A percentile compares a stretch with the other conserved stretches of the same genome.
These are phyloP conservation scores for Tylopilus balloui DNA, from an alignment of 768 basidiomycete species.

Conservation along the genomic window DNA sequence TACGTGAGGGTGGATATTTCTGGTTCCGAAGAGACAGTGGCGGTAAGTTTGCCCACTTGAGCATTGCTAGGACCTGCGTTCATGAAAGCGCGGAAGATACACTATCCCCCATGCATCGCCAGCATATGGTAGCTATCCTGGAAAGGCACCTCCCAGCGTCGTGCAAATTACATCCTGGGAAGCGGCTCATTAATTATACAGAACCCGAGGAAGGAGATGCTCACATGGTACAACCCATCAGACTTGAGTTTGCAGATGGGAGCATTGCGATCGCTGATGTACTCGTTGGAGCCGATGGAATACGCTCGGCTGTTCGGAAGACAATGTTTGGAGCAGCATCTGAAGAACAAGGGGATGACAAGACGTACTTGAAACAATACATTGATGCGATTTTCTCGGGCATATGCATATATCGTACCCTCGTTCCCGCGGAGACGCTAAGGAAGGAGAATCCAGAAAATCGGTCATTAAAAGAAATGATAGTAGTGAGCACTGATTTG, in stretches of 20 bases:
- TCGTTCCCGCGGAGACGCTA: constrained; percentile 35
- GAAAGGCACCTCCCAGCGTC: constrained; percentile 15
- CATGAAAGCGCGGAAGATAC: constrained; percentile 2
- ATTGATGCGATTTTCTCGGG: constrained; percentile 41
- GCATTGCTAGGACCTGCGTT: not conserved
- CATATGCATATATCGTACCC: constrained; percentile 34
- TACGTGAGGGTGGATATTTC: constrained; percentile 27
- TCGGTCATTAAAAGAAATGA: constrained; percentile 14
- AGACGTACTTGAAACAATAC: constrained; percentile 4
- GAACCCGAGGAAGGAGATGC: constrained; percentile 13
- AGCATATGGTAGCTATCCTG: constrained; percentile 16
- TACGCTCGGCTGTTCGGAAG: constrained; percentile 29
- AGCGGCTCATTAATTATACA: constrained; percentile 18
- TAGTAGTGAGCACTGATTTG: constrained; percentile 19
- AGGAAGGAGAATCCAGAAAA: constrained; percentile 21
- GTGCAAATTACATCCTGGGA: constrained; percentile 14
- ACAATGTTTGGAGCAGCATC: constrained; percentile 20
- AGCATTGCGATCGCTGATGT: constrained; percentile 33
- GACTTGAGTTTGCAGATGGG: constrained; percentile 12
- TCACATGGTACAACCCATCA: constrained; percentile 20
- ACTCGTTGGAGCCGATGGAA: constrained; percentile 45
- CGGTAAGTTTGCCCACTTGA: constrained; percentile 14
- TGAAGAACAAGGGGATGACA: not conserved
- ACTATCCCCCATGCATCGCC: constrained; percentile 18
- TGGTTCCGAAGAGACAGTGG: constrained; percentile 24